Base-by-base conservation (phyloP, 2,329 filamentous ascomycete genomes). In the Venturia asperata region DNA sequence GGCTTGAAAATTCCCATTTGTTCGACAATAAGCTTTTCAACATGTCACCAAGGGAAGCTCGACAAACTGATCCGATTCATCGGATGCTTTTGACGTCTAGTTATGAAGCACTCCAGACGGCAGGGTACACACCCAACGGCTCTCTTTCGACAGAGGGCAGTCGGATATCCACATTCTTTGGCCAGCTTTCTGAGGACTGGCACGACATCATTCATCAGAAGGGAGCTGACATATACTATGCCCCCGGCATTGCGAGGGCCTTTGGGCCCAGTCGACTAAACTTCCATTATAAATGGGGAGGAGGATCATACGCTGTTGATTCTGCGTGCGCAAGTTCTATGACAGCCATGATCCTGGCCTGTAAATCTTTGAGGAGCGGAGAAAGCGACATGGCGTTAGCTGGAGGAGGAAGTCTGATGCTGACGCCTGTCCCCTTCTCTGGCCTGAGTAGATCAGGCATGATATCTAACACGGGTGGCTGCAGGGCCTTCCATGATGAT, bases 231-330 rank as follows among this genome's bases (percentile, higher is more conserved):
- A 83, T 81, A 0, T 84, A 85, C 70, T 82, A 75, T 69, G 81
- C 85, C 56, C 79, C 83, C 0, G 82, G 82, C 24, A 78, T 78
- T 37, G 73, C 74, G 7, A 75, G 83, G 21, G 82, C 81, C 0
- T 85, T 85, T 65, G 77, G 74, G 0, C 78, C 79, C 0, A 83
- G 82, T 0, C 77, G 83, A 3, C 77, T 81, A 67, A 81, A 80
- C 67, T 79, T 77, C 65, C 74, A 75, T 67, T 77, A 78, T 64
- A 76, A 76, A 1, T 79, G 76, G 66, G 72, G 71, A 42, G 77
- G 77, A 0, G 76, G 75, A 0, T 76, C 73, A 67, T 70, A 77
- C 64, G 77, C 71, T 64, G 73, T 78, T 24, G 77, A 79, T 64
- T 77, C 77, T 0, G 77, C 77, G 1, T 79, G 77, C 64, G 77